Evolutionary conservation across 108 stramenopile species (phyloP), one percentile per base, ranked within the genome.

Genomic region (Cyclotella kingstonii): DNA sequence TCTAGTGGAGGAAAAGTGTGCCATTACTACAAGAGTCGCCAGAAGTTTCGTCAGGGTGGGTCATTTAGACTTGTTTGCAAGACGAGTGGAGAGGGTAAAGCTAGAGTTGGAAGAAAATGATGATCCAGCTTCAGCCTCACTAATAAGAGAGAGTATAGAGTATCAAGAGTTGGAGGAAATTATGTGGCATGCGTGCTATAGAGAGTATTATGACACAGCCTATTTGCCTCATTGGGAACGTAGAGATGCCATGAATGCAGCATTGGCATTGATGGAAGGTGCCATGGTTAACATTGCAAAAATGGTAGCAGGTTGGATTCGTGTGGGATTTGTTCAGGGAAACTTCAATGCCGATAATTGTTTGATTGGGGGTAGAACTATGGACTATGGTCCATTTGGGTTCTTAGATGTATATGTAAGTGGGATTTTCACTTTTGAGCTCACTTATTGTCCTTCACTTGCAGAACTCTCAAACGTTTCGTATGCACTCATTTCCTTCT

Each of bases 301-400:
- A 10, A 87, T 97, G 86, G 92, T 91, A 1, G 76, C 82, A 4
- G 75, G 66, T 21, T 95, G 94, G 96, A 49, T 92, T n/a, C 81
- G 94, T 21, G 91, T 95, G 5, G 97, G 97, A 23, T 98, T 95
- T 78, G 78, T 84, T n/a, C 97, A 98, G 65, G 97, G 95, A 3
- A 95, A 95, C 57, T 92, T 96, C 66, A 98, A 98, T 70, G 89
- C 93, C 2, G 97, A 98, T 63, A 98, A 98, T 72, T 84, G 87
- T 50, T 47, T 92, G 8, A 59, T 98, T 19, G 46, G 60, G 0
- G 70, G 70, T 1, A 63, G 60, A 36, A 97, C 96, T 3, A 94
- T 98, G 86, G 95, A 97, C 61, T 96, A 96, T 60, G 97, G 97
- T 10, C 97, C 97, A 17, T 98, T 93, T 70, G 97, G 97, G 2